phyloP scores from a whole-genome alignment of 73 alveolate species.

The Paramecium sexaurelia region DNA sequence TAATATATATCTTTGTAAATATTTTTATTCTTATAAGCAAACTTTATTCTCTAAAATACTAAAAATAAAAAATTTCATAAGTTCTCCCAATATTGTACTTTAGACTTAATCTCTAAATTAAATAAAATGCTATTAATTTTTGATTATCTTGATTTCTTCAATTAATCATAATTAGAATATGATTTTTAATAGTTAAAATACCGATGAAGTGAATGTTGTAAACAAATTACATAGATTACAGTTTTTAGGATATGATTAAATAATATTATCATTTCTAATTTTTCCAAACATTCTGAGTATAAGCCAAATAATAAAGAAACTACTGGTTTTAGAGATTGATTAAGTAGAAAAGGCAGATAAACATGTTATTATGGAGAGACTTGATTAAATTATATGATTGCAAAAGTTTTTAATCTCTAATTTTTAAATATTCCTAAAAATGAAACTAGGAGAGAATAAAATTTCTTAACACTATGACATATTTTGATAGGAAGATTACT shows the following conservation, averaged over 20 bases:
- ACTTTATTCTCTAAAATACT: too few species aligned
- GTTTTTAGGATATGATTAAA: background rate
- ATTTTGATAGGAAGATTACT: background rate
- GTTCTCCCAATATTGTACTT: too few species aligned
- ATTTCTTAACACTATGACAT: background rate
- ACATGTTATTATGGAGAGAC: background rate
- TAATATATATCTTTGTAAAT: too few species aligned
- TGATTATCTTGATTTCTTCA: too few species aligned
- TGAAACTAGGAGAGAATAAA: background rate
- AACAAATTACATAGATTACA: background rate
- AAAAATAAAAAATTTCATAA: too few species aligned
- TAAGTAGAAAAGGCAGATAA: background rate
- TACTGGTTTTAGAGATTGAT: background rate
- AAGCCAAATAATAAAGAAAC: conserved; percentile 12
- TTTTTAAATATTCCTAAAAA: background rate
- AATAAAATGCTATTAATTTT: too few species aligned
- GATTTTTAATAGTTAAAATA: too few species aligned
- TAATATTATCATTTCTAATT: background rate
- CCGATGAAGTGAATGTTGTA: conserved; percentile 7
- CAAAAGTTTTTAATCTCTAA: background rate
- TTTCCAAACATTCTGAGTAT: background rate
- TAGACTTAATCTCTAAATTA: too few species aligned
- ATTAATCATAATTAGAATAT: too few species aligned
- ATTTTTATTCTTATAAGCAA: too few species aligned
- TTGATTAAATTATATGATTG: background rate